Conservation (phyloP, 176 grass and related monocot genomes). For the Poa annua region DNA sequence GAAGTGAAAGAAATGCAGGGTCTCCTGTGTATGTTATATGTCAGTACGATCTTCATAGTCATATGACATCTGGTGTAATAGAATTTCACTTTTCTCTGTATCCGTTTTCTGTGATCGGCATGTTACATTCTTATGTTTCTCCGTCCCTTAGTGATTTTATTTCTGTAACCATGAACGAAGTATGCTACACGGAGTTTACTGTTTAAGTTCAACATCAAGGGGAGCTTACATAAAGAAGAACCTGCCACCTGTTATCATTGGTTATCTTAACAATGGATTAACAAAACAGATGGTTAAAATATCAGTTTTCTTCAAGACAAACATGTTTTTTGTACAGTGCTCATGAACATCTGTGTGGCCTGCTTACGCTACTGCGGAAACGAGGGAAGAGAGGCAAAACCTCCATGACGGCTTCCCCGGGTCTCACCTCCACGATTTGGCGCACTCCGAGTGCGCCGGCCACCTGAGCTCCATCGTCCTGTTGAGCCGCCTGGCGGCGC, state of each 20-base stretch:
- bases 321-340: neutral
- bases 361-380: neutral
- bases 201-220: neutral
- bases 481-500: slow-evolving; percentile 12
- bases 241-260: neutral
- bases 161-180: neutral
- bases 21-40: neutral
- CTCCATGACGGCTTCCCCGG: neutral
- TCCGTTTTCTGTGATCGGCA: neutral
- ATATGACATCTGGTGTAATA: neutral
- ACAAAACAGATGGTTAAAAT: neutral
- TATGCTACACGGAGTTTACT: neutral
- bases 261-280: neutral
- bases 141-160: neutral
- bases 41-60: neutral
- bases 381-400: neutral
- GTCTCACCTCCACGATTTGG: slow-evolving; percentile 35
- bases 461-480: slow-evolving; percentile 22
- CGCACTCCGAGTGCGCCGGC: slow-evolving; percentile 45
- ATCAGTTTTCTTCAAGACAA: neutral
- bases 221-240: neutral
- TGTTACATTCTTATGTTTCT: neutral
- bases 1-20: neutral
- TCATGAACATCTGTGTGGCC: neutral
- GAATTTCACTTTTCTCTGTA: neutral